Evolutionary conservation across 2,329 filamentous ascomycete genomes (phyloP), one percentile per base, ranked within the genome.

Genomic region (Magnaporthales sp.): DNA sequence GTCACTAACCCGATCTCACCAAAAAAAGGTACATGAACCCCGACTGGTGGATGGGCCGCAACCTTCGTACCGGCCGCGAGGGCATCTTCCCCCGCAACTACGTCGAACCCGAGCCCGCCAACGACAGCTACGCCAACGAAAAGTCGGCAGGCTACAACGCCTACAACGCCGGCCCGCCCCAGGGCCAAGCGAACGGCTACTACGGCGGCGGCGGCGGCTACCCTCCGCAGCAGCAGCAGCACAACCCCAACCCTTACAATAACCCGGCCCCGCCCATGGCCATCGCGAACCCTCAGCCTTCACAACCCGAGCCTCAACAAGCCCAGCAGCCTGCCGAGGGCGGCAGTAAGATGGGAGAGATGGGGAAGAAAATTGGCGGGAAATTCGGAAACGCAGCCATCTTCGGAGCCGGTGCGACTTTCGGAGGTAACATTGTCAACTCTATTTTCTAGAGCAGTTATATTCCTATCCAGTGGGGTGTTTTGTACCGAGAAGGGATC

Each of bases 51-150:
- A 89, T 92, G 83, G 94, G 94, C 71, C 87, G 86, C 72, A 97
- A 96, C 78, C 82, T 89, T 74, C 88, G 92, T 66, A 96, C 93
- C 9, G 90, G 90, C 67, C 80, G 86, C 71, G 92, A 96, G 79
- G 94, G 94, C 72, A 97, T 98, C 76, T 98, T 98, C 84, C 94
- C 94, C n/a, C 87, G 90, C 72, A 92, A 86, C 76, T 98, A 98
- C 75, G 93, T 91, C 65, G 88, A 93, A 72, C 83, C 90, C 71
- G 88, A 90, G 76, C 68, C 79, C 75, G 63, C 72, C 68, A 22
- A 60, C 51, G 24, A 27, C 77, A 65, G 77, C 61, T 73, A 73
- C 58, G 67, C 69, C 46, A 65, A 75, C 62, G 71, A 75, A 68
- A 73, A 74, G 69, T 69, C 68, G 27, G 67, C 60, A 30, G 66